Evolutionary conservation across 768 basidiomycete genomes (phyloP), one percentile per base, ranked within the genome.

Genomic region (Infundibulicybe gibba): DNA sequence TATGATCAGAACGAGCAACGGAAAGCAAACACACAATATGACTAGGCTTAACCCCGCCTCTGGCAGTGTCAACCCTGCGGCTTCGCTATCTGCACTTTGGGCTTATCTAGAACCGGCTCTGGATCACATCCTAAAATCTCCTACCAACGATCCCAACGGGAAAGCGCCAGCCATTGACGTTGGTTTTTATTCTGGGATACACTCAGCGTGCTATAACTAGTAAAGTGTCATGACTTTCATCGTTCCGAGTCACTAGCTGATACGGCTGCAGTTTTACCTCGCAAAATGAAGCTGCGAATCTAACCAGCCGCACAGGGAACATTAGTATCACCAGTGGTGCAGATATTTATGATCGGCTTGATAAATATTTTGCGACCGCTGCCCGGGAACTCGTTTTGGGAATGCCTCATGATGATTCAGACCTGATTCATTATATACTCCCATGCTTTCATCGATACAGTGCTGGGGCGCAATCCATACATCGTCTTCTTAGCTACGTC

Each of bases 121-220:
- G 33, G 81, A 88, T 58, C 85, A 89, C 61, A 87, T 89, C 59
- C 69, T 89, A 48, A 83, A 83, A 53, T 78, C 78, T n/a, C 76
- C 85, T 21, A 76, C 79, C 25, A 81, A 83, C 58, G 70, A 74
- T 52, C 53, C 69, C 43, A 64, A 69, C 52, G 67, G 69, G 43
- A 87, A 84, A 60, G 80, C 84, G 5, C 87, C 87, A 32, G 69
- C 83, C 11, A 80, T 89, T 54, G 87, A 87, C 53, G 74, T 85
- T 47, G 75, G 68, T 20, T 85, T 86, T 54, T 86, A 88, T 58
- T 80, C 85, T 60, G 85, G 85, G 49, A 83, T 89, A 34, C 85
- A 89, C 63, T 86, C 87, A 15, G 84, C 86, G n/a, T 81, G 81
- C 47, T 89, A 90, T 71, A 87, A 88, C 68, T 89, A 87, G 77